These are phyloP conservation scores for Xylariales sp. DNA, from an alignment of 2,329 filamentous ascomycete genomes.

Conservation along the genomic window DNA sequence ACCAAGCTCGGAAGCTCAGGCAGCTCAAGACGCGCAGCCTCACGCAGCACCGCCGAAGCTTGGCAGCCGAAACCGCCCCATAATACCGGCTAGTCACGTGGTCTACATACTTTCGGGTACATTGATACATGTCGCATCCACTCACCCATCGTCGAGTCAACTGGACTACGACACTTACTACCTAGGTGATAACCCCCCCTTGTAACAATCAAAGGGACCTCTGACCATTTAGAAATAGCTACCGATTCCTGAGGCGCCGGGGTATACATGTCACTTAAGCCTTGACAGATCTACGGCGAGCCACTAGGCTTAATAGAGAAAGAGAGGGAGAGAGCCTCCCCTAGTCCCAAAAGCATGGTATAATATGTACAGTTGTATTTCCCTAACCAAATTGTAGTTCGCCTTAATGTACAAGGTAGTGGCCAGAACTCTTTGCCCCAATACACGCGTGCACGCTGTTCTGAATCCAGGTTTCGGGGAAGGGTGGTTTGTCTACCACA, in stretches of 20 bases:
- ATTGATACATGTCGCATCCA: too few species aligned
- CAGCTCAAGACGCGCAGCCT: slow-evolving; percentile 50
- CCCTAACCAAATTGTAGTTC: slow-evolving; percentile 6
- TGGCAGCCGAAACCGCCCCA: slow-evolving; percentile 29
- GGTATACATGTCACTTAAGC: not conserved
- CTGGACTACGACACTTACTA: not conserved
- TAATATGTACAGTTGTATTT: slow-evolving; percentile 20
- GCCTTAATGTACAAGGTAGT: slow-evolving; percentile 26
- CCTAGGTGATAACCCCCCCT: not conserved
- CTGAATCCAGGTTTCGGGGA: not conserved
- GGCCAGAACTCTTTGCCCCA: slow-evolving; percentile 28
- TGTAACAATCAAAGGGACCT: not conserved
- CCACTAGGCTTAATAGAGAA: not conserved
- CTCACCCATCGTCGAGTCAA: too few species aligned
- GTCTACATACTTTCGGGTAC: not conserved
- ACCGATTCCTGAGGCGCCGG: not conserved
- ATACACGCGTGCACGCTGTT: slow-evolving; percentile 4
- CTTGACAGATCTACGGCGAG: not conserved
- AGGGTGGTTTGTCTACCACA: not conserved
- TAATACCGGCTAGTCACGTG: slow-evolving; percentile 24
- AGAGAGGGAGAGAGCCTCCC: not conserved
- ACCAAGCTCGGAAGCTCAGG: slow-evolving; percentile 40
- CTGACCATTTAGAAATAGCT: not conserved
- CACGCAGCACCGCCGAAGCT: slow-evolving; percentile 28
- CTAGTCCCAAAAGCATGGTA: not conserved